phyloP scores from a whole-genome alignment of 257 asterid species.

The Solanum sejunctum region DNA sequence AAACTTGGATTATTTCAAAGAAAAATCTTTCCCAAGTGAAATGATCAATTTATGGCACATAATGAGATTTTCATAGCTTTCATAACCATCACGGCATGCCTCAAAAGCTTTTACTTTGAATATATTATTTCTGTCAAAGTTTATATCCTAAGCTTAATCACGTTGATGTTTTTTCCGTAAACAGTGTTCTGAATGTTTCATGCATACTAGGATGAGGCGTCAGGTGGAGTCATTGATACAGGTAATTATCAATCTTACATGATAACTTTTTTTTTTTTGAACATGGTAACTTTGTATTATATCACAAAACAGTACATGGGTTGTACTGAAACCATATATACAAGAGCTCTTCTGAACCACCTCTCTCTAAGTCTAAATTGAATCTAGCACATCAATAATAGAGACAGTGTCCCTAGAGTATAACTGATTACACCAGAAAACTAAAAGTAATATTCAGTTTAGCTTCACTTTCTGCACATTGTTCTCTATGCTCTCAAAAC shows the following conservation, averaged over 20 bases:
- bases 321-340: too few species aligned
- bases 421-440: too few species aligned
- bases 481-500: too few species aligned
- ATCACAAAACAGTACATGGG: too few species aligned
- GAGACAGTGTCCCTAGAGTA: too few species aligned
- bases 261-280: not conserved
- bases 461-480: too few species aligned
- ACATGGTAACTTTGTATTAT: too few species aligned
- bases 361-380: too few species aligned
- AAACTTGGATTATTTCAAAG: not conserved
- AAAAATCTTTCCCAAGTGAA: not conserved
- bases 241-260: conserved; percentile 23
- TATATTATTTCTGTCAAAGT: not conserved
- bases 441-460: too few species aligned
- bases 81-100: not conserved
- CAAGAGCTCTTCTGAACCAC: too few species aligned
- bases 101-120: not conserved
- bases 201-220: conserved; percentile 98
- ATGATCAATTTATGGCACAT: not conserved
- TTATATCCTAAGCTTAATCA: not conserved
- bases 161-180: not conserved
- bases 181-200: conserved; percentile 94
- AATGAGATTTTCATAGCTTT: not conserved
- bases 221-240: conserved; percentile 84
- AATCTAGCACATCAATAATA: too few species aligned